Evolutionary conservation across 2,329 filamentous ascomycete genomes (phyloP).

Genomic region (Aphanocladium album): DNA sequence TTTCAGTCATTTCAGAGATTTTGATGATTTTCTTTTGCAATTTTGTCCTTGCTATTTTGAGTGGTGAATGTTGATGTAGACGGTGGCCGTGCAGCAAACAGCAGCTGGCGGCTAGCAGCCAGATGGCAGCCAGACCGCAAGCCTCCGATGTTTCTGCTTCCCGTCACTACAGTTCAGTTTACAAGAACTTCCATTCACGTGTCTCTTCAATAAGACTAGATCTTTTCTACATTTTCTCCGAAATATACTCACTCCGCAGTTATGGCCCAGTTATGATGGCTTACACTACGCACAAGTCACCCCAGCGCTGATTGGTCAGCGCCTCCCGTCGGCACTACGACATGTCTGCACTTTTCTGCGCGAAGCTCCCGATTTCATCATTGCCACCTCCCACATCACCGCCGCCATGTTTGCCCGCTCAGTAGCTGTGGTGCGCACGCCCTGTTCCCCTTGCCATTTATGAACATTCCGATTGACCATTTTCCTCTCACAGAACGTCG

Average conservation of each 20-base stretch:
- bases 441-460: neutral
- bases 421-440: conserved; percentile 20
- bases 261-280: neutral
- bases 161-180: no score
- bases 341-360: conserved; percentile 12
- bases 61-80: neutral
- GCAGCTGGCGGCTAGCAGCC: neutral
- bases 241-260: neutral
- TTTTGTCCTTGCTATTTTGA: neutral
- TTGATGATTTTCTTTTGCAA: neutral
- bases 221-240: no score
- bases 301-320: conserved; percentile 15
- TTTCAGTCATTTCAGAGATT: neutral
- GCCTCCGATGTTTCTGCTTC: no score
- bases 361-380: conserved; percentile 4
- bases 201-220: no score
- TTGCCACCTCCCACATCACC: conserved; percentile 2
- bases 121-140: neutral
- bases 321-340: conserved; percentile 12
- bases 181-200: no score
- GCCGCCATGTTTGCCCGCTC: conserved; percentile 22
- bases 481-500: conserved; percentile 26
- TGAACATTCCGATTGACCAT: neutral
- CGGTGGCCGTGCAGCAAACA: neutral
- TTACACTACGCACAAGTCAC: neutral